Base-by-base conservation (phyloP, 805 yeast species). In the Pichia nanzhaoensis region DNA sequence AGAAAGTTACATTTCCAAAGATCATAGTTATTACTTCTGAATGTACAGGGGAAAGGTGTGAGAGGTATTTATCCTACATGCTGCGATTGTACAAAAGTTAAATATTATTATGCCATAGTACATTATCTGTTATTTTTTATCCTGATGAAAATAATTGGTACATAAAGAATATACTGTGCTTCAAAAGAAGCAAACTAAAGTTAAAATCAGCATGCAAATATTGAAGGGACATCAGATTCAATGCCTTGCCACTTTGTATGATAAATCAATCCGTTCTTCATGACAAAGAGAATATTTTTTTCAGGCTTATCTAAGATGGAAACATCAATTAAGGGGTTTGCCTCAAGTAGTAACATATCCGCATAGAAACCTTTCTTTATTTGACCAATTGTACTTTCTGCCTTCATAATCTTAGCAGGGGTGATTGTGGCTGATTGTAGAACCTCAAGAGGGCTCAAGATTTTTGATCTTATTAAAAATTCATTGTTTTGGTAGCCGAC, bases 401-500 rank as follows among this genome's bases (percentile, higher is more conserved):
- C 44, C 8, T 51, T 49, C 33, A 53, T 43, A 36, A 50, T 49
- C 28, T 55, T 55, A 5, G 63, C 63, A 9, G 62, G 59, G 9
- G 54, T 55, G 12, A 59, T 49, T 5, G 63, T 60, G 6, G 63
- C 62, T 16, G 62, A 56, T 33, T 51, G 37, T 30, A 60, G 49
- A 28, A 58, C 50, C 21, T 60, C 63, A n/a, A 52, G 49, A 7
- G 63, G 39, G 18, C 42, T 43, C 21, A 59, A 47, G 8, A 57
- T 55, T 39, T 58, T 57, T 9, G 49, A 47, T 40, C 63, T 53
- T 22, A 59, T 40, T 27, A 51, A 54, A 41, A 60, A 59, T 45
- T 60, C 62, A 30, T 52, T 56, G 1, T 58, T 58, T 47, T 58
- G 61, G 44, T 59, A 59, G 4, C 58, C 60, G 13, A 44, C 40